A percentile compares a stretch with the other conserved stretches of the same genome.
Evolutionary conservation across 2,329 filamentous ascomycete genomes (phyloP).

Genomic region (Berkeleyomyces rouxiae): DNA sequence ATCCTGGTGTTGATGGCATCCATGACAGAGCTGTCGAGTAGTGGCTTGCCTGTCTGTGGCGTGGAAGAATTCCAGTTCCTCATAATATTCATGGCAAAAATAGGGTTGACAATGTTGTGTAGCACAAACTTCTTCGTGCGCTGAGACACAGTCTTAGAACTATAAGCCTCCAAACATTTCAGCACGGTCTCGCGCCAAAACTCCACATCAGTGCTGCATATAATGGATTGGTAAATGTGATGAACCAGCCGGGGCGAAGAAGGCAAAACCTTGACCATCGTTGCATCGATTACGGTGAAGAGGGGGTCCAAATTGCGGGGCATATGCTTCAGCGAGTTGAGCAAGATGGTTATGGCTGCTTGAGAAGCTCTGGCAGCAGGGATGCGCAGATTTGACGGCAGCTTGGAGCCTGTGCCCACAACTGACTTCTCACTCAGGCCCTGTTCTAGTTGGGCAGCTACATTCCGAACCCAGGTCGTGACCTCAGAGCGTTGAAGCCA

Average conservation of each 20-base stretch:
- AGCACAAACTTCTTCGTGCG: slow-evolving; percentile 87
- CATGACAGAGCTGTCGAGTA: slow-evolving; percentile 76
- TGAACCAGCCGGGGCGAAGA: slow-evolving; percentile 56
- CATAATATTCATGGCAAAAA: slow-evolving; percentile 92
- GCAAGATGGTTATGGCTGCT: slow-evolving; percentile 72
- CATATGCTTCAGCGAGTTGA: slow-evolving; percentile 58
- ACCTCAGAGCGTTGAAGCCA: slow-evolving; percentile 57
- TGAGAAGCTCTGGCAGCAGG: slow-evolving; percentile 52
- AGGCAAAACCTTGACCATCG: slow-evolving; percentile 72
- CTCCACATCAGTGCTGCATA: slow-evolving; percentile 68
- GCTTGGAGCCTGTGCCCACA: slow-evolving; percentile 41
- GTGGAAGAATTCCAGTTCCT: slow-evolving; percentile 50
- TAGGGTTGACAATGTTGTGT: slow-evolving; percentile 85
- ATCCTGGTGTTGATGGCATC: slow-evolving; percentile 83
- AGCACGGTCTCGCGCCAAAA: slow-evolving; percentile 72
- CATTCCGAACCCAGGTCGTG: slow-evolving; percentile 42
- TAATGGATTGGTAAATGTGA: slow-evolving; percentile 73
- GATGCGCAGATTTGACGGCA: slow-evolving; percentile 58
- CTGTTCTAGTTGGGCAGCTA: slow-evolving; percentile 66
- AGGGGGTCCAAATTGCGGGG: slow-evolving; percentile 67
- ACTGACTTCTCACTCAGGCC: slow-evolving; percentile 8
- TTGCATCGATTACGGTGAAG: slow-evolving; percentile 66
- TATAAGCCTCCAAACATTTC: slow-evolving; percentile 76
- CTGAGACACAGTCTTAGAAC: slow-evolving; percentile 60
- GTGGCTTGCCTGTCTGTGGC: slow-evolving; percentile 35